A percentile compares a stretch with the other conserved stretches of the same genome.
phyloP scores from a whole-genome alignment of 768 basidiomycete species.

The Rhizopogon sp. region DNA sequence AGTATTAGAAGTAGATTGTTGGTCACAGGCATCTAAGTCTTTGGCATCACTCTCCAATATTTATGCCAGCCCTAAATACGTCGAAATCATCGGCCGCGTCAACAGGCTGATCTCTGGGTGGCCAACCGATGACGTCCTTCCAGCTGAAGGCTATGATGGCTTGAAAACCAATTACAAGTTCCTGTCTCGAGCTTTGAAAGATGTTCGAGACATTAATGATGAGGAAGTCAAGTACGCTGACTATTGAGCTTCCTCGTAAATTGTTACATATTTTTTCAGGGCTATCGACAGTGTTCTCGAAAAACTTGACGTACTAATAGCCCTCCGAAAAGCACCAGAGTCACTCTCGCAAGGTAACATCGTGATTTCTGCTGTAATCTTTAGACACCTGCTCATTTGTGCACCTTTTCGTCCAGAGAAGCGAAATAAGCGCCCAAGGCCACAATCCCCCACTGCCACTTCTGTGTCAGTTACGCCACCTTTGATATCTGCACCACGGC shows the following conservation, averaged over 20 bases:
- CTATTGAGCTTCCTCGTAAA: not conserved
- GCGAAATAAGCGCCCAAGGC: constrained; percentile 71
- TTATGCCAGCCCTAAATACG: constrained; percentile 43
- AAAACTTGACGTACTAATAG: constrained; percentile 62
- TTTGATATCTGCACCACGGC: constrained; percentile 15
- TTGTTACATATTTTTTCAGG: constrained; percentile 32
- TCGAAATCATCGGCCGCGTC: constrained; percentile 64
- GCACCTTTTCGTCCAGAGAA: constrained; percentile 44
- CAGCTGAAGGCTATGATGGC: constrained; percentile 61
- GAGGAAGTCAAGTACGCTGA: constrained; percentile 57
- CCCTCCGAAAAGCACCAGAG: constrained; percentile 69
- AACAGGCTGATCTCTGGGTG: constrained; percentile 69
- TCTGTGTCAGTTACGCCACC: constrained; percentile 35
- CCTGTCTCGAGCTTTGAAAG: constrained; percentile 54
- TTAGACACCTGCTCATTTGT: constrained; percentile 5
- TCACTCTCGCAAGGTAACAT: constrained; percentile 46
- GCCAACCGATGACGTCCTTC: constrained; percentile 66
- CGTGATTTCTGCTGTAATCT: not conserved
- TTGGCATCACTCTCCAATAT: constrained; percentile 50
- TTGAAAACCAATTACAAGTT: constrained; percentile 63
- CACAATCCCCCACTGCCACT: constrained; percentile 61
- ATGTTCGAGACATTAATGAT: constrained; percentile 54
- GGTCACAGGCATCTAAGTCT: constrained; percentile 64
- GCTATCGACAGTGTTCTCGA: constrained; percentile 72
- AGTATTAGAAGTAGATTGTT: constrained; percentile 64